Evolutionary conservation across 2,329 filamentous ascomycete genomes (phyloP).

Genomic region (Cladosporium sp.): DNA sequence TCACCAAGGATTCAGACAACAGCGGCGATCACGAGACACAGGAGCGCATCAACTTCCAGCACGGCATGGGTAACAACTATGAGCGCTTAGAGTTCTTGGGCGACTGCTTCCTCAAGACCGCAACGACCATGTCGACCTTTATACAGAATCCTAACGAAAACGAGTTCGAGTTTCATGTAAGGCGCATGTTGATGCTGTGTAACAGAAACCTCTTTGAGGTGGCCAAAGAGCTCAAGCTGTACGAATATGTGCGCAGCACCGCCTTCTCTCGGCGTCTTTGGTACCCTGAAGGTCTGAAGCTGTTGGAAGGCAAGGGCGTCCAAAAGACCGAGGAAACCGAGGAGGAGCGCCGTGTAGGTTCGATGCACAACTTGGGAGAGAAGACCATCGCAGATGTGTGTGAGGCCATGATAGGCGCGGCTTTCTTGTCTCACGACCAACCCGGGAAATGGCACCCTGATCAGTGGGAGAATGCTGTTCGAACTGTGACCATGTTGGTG

Average conservation of each 20-base stretch:
- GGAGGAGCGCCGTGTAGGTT: constrained; percentile 38
- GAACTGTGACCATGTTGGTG: constrained; percentile 70
- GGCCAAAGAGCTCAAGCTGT: constrained; percentile 66
- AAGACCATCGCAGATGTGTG: constrained; percentile 84
- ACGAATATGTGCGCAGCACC: constrained; percentile 79
- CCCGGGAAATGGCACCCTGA: constrained; percentile 45
- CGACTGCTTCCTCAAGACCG: constrained; percentile 94
- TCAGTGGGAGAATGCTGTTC: constrained; percentile 62
- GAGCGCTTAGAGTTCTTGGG: constrained; percentile 92
- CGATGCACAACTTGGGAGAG: constrained; percentile 71
- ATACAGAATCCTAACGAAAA: constrained; percentile 73
- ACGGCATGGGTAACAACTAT: constrained; percentile 92
- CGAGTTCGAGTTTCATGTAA: constrained; percentile 86
- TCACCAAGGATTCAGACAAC: constrained; percentile 91
- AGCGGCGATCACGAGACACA: constrained; percentile 67
- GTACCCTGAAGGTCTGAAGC: constrained; percentile 79
- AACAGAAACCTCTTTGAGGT: constrained; percentile 86
- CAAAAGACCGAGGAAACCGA: constrained; percentile 47
- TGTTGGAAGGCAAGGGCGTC: constrained; percentile 62
- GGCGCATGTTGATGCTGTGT: constrained; percentile 87
- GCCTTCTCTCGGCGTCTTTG: constrained; percentile 79
- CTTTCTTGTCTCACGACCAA: constrained; percentile 60
- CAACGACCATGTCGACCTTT: constrained; percentile 85
- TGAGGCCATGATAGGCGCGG: constrained; percentile 89
- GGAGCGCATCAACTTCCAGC: constrained; percentile 71